Conservation (phyloP, 352 stramenopile genomes). For the Phytophthora quininea region DNA sequence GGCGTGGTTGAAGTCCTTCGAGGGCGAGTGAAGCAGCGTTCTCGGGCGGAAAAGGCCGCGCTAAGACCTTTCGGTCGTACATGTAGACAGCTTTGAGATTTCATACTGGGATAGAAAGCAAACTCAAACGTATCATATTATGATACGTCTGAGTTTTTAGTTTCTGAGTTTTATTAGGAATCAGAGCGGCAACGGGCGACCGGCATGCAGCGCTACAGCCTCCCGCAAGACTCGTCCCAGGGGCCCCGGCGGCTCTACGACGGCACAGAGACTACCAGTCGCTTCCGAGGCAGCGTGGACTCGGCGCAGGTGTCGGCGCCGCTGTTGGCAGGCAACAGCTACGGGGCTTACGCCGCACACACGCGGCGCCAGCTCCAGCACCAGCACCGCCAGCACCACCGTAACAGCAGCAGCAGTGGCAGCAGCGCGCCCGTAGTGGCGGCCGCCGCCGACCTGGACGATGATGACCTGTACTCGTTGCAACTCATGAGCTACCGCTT, state of each 20-base stretch:
- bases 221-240: conserved; percentile 26
- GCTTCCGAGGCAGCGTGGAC: conserved; percentile 23
- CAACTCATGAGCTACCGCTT: conserved; percentile 69
- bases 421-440: conserved; percentile 25
- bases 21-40: too few species aligned
- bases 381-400: conserved; percentile 37
- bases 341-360: conserved; percentile 28
- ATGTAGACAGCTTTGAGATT: too few species aligned
- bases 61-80: too few species aligned
- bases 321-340: conserved; percentile 16
- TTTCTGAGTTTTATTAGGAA: too few species aligned
- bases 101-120: too few species aligned
- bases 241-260: conserved; percentile 24
- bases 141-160: too few species aligned
- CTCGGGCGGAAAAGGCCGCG: too few species aligned
- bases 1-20: too few species aligned
- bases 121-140: too few species aligned
- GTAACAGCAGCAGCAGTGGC: conserved; percentile 31
- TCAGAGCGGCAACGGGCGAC: too few species aligned
- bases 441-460: conserved; percentile 30
- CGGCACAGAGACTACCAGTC: conserved; percentile 22
- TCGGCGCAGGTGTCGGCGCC: conserved; percentile 2
- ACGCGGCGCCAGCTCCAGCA: conserved; percentile 31
- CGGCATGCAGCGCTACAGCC: conserved; percentile 33
- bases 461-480: conserved; percentile 56